Percentiles rank a stretch among this genome's conserved stretches.
These are phyloP conservation scores for Tardiomyces depauwii DNA, from an alignment of 1,139 yeast species.

Conservation along the genomic window DNA sequence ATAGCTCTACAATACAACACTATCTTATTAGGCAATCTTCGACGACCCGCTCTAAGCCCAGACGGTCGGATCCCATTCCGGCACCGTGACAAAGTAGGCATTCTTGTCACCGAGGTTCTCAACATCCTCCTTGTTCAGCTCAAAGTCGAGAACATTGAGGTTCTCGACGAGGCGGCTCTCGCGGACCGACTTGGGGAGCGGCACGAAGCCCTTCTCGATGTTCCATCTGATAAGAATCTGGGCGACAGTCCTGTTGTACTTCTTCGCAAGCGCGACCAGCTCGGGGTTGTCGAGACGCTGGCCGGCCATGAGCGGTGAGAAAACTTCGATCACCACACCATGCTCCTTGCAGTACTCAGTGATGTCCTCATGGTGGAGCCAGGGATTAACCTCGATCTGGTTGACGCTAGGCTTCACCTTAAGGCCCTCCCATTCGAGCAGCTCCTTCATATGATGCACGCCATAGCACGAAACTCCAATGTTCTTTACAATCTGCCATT, in stretches of 20 bases:
- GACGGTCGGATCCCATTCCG: slow-evolving; percentile 15
- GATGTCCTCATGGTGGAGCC: slow-evolving; percentile 21
- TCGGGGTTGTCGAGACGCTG: slow-evolving; percentile 10
- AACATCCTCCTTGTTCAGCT: slow-evolving; percentile 28
- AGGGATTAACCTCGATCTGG: slow-evolving; percentile 57
- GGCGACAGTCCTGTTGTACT: slow-evolving; percentile 31
- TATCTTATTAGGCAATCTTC: too few relatives aligned
- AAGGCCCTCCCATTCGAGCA: slow-evolving; percentile 41
- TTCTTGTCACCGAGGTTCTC: slow-evolving; percentile 35
- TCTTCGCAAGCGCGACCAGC: slow-evolving; percentile 28
- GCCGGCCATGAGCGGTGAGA: slow-evolving; percentile 13
- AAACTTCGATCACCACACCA: slow-evolving; percentile 11
- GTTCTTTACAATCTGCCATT: slow-evolving; percentile 6
- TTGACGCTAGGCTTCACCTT: slow-evolving; percentile 39
- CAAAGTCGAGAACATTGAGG: slow-evolving; percentile 37
- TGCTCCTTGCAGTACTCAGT: slow-evolving; percentile 8
- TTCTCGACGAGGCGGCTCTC: slow-evolving; percentile 47
- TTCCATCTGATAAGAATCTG: slow-evolving; percentile 37
- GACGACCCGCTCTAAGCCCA: too few relatives aligned
- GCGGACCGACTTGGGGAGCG: slow-evolving; percentile 58
- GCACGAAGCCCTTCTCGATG: slow-evolving; percentile 15
- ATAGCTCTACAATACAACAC: too few relatives aligned
- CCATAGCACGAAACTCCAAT: slow-evolving; percentile 70
- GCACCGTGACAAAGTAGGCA: slow-evolving; percentile 12
- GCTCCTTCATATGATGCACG: slow-evolving; percentile 45